A percentile compares a stretch with the other conserved stretches of the same genome.
Evolutionary conservation across 768 basidiomycete species (phyloP).

Genomic region (Hortiboletus flavorubellus): DNA sequence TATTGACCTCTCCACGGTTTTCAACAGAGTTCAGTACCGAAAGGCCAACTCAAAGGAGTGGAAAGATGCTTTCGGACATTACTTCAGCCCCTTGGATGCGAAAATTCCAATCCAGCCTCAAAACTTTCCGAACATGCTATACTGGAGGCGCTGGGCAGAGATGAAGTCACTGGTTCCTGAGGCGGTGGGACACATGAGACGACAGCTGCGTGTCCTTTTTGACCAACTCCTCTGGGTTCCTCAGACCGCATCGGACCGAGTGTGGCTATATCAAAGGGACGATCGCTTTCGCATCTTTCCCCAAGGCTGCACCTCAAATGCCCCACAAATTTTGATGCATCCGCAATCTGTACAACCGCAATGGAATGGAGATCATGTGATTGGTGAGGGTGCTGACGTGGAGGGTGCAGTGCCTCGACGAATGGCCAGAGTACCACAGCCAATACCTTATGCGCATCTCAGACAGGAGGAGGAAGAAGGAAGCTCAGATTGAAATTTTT

Average conservation of each 20-base stretch:
- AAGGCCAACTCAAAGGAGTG: no score
- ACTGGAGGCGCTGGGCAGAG: slow-evolving; percentile 5
- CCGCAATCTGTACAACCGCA: neutral
- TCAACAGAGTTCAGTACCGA: neutral
- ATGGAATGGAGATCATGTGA: neutral
- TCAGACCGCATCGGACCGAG: neutral
- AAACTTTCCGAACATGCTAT: neutral
- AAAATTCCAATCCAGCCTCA: neutral
- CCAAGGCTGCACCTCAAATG: neutral
- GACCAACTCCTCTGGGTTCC: slow-evolving; percentile 2
- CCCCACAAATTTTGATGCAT: slow-evolving; percentile 1
- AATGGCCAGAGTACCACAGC: no score
- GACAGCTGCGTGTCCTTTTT: neutral
- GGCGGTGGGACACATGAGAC: neutral
- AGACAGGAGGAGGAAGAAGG: no score
- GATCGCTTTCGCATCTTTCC: neutral
- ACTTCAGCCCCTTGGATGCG: no score
- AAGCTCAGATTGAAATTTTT: no score
- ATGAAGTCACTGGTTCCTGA: neutral
- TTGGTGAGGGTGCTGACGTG: no score
- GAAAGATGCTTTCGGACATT: no score
- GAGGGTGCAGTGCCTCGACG: no score
- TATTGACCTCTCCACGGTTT: neutral
- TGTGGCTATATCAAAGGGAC: neutral
- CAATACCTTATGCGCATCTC: no score